Base-by-base conservation (phyloP, 768 basidiomycete species). In the Boletus insuetus region DNA sequence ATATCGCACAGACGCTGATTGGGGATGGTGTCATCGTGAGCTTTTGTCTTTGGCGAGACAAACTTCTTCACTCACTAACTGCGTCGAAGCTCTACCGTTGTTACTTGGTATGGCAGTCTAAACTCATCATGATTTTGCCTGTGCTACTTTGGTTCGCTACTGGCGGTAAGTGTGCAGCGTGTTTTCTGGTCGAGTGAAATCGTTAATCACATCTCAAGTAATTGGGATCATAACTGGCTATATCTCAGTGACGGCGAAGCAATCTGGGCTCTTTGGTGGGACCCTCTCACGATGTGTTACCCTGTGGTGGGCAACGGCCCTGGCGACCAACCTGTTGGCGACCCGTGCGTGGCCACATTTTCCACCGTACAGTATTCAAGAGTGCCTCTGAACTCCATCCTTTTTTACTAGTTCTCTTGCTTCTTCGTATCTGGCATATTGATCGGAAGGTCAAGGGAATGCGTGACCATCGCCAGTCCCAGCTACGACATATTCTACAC, bases 21-120 rank as follows among this genome's bases (percentile, higher is more conserved):
- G 67, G 67, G 1, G 67, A 68, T 31, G 60, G 57, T 3, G 63
- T 69, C 1, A 46, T 69, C 10, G 68, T 68, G 16, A 13, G 65
- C 34, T 22, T 10, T 14, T 17, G 17, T 12, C 11, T 45, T 43
- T 39, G 29, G 47, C 16, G 17, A 9, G 1, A 4, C 26, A 6
- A 31, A 38, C 20, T 35, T 35, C 14, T 13, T 6, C 32, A 16
- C 17, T 2, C 12, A 5, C 3, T 48, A 9, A 26, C 54, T 8
- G n/a, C n/a, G 34, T 35, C 31, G 4, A 19, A 52, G 51, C 24
- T 52, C 24, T 52, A 52, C 19, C 51, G 51, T 3, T 51, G 50
- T 51, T 37, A 51, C 12, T 8, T 34, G 3, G 50, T 51, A 35
- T 51, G 50, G 50, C 41, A 42, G 9, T 51, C 22, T 12, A 46